Conservation (phyloP, 305 asterid species). For the Andrographis paniculata region DNA sequence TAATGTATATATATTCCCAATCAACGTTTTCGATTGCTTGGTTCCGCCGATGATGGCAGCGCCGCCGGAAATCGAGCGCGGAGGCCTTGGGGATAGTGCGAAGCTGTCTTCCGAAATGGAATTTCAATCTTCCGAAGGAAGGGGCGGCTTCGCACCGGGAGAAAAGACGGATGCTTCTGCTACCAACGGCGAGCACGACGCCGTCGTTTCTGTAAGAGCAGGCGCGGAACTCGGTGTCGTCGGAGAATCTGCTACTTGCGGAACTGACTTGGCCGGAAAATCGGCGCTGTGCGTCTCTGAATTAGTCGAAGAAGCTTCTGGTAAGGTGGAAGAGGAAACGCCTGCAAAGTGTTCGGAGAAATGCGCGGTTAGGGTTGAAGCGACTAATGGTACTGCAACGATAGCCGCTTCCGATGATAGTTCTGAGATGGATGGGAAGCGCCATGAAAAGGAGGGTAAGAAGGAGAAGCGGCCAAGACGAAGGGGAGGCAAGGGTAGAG, state of each 20-base stretch:
- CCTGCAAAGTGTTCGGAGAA: constrained; percentile 21
- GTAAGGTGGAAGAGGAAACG: constrained; percentile 16
- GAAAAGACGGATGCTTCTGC: constrained; percentile 7
- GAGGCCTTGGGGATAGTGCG: constrained; percentile 4
- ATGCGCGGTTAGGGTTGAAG: constrained; percentile 27
- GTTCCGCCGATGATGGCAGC: background rate
- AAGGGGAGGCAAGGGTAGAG: constrained; percentile 27
- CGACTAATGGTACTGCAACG: constrained; percentile 16
- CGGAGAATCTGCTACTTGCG: constrained; percentile 5
- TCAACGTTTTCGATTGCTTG: background rate
- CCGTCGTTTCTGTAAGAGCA: constrained; percentile 10
- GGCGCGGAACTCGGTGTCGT: background rate
- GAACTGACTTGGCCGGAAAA: background rate
- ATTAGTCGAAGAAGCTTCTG: constrained; percentile 7
- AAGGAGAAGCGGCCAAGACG: constrained; percentile 29
- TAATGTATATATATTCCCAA: background rate
- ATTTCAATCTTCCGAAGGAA: constrained; percentile 8
- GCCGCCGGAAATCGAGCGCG: background rate
- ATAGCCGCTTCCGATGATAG: constrained; percentile 1
- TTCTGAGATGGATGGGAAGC: constrained; percentile 14
- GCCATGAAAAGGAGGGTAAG: constrained; percentile 24
- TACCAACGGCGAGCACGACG: constrained; percentile 2
- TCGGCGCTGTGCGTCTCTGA: constrained; percentile 4
- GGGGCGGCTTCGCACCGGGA: constrained; percentile 10
- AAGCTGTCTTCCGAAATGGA: constrained; percentile 10